Percentiles rank a stretch among this genome's conserved stretches.
Evolutionary conservation across 352 stramenopile genomes (phyloP).

Genomic region (Globisporangium solare): DNA sequence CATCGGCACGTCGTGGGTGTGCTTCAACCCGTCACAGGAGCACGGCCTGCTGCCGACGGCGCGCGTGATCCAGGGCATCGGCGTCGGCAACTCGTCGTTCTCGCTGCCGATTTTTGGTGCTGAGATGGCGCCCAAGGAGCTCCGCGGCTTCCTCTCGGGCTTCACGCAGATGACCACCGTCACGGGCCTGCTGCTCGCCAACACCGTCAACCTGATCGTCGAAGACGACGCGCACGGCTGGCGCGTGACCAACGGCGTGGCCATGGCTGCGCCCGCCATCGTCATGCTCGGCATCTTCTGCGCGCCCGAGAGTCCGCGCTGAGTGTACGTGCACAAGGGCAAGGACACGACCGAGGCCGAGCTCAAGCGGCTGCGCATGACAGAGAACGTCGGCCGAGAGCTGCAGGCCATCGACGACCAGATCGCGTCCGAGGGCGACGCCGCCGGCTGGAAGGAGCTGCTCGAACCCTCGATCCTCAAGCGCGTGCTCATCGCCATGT

Average conservation of each 20-base stretch:
- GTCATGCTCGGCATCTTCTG: conserved; percentile 31
- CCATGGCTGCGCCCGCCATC: conserved; percentile 21
- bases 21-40: conserved; percentile 10
- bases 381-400: conserved; percentile 16
- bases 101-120: conserved; percentile 29
- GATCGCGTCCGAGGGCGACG: conserved; percentile 12
- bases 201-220: conserved; percentile 9
- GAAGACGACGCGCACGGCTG: conserved; percentile 19
- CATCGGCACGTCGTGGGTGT: no score
- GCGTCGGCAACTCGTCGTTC: conserved; percentile 30
- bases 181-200: no score
- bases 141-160: conserved; percentile 26
- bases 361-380: conserved; percentile 19
- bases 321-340: conserved; percentile 24
- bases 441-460: conserved; percentile 15
- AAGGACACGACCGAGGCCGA: neutral
- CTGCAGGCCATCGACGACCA: conserved; percentile 33
- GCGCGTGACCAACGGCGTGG: conserved; percentile 23
- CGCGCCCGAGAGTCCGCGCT: conserved; percentile 32
- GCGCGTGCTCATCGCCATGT: no score
- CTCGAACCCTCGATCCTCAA: conserved; percentile 10
- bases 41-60: conserved; percentile 14
- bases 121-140: conserved; percentile 31
- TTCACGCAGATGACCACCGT: conserved; percentile 29
- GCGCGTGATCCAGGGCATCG: conserved; percentile 22